Percentiles rank a stretch among this genome's conserved stretches.
phyloP scores from a whole-genome alignment of 495 filamentous ascomycete genomes.

The Lophiostoma macrostomum region DNA sequence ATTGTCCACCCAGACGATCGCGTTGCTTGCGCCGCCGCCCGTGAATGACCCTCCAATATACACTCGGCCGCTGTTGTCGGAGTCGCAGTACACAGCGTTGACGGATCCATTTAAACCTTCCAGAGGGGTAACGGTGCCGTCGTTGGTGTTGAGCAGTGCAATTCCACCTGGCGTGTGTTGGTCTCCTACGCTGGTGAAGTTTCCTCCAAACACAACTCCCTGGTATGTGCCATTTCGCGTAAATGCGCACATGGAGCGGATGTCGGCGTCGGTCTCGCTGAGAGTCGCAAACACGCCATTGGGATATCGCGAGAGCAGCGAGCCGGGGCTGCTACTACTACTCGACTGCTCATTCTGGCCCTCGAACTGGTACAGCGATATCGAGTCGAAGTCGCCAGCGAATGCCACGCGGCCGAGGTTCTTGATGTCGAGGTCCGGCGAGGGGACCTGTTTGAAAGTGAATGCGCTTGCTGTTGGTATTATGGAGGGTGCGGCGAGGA shows the following conservation, averaged over 20 bases:
- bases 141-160: conserved; percentile 72
- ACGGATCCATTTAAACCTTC: conserved; percentile 79
- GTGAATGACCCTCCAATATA: conserved; percentile 88
- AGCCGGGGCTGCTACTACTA: conserved; percentile 71
- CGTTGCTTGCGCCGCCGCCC: conserved; percentile 78
- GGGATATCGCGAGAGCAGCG: conserved; percentile 76
- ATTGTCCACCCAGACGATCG: conserved; percentile 73
- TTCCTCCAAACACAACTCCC: conserved; percentile 83
- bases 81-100: conserved; percentile 76
- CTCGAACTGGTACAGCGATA: conserved; percentile 83
- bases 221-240: conserved; percentile 60
- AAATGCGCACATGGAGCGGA: conserved; percentile 83
- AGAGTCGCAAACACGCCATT: conserved; percentile 79
- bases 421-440: conserved; percentile 77
- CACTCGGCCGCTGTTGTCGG: conserved; percentile 73
- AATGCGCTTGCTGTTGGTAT: conserved; percentile 56
- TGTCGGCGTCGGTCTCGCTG: conserved; percentile 72
- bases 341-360: conserved; percentile 69
- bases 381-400: conserved; percentile 84
- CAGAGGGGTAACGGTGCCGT: conserved; percentile 64
- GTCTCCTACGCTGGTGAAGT: conserved; percentile 89
- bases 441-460: conserved; percentile 65
- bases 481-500: conserved; percentile 28
- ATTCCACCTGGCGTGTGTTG: conserved; percentile 69
- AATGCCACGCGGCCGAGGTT: conserved; percentile 80